Conservation (phyloP, 2,329 filamentous ascomycete genomes). For the Ceratocystis albifundus region DNA sequence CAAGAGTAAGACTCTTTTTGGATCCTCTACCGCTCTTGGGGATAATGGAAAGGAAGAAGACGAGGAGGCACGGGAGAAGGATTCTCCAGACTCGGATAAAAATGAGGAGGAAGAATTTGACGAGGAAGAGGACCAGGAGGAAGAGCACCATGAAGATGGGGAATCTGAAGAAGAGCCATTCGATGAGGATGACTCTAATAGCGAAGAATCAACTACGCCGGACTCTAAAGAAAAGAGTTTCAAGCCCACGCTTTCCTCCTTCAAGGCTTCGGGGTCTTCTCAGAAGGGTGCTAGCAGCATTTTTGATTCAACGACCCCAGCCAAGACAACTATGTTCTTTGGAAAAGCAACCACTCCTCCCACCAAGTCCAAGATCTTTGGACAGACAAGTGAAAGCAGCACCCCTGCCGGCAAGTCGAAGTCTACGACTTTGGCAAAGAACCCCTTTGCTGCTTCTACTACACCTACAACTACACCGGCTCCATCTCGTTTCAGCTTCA, state of each 20-base stretch:
- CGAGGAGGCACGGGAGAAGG: neutral
- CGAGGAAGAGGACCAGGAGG: conserved; percentile 8
- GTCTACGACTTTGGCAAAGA: conserved; percentile 4
- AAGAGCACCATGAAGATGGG: conserved; percentile 9
- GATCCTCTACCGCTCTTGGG: neutral
- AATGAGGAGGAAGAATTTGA: neutral
- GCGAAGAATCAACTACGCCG: conserved; percentile 28
- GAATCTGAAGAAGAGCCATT: conserved; percentile 13
- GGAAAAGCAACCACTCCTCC: conserved; percentile 6
- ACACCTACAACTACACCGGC: conserved; percentile 45
- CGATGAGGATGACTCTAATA: neutral
- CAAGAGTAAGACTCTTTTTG: conserved; percentile 18
- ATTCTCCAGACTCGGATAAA: neutral
- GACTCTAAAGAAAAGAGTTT: conserved; percentile 14
- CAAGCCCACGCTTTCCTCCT: conserved; percentile 1
- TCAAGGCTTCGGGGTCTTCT: neutral
- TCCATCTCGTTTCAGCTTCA: conserved; percentile 37
- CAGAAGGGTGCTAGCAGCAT: conserved; percentile 8
- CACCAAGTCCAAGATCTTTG: conserved; percentile 15
- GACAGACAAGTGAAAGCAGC: neutral
- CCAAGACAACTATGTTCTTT: conserved; percentile 17
- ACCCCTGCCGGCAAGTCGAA: neutral
- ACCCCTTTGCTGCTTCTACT: conserved; percentile 29
- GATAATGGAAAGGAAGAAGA: conserved; percentile 3
- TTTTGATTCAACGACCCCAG: conserved; percentile 14